Conservation (phyloP, 345 rosid genomes). For the Triadica sebifera region DNA sequence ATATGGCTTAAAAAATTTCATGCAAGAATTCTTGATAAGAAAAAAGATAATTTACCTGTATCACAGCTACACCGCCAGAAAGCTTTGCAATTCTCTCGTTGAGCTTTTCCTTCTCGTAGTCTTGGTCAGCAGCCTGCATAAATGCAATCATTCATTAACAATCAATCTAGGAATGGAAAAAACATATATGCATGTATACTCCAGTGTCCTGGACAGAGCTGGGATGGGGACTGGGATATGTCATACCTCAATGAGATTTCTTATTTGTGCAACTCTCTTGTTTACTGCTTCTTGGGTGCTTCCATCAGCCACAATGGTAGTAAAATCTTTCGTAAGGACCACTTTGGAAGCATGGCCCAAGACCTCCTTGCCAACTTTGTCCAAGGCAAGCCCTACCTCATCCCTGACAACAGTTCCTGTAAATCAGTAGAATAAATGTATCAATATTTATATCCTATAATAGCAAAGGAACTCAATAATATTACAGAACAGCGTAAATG, state of each 20-base stretch:
- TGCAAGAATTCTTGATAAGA: neutral
- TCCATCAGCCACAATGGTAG: constrained; percentile 95
- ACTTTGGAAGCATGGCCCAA: constrained; percentile 88
- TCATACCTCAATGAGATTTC: constrained; percentile 77
- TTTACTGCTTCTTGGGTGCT: constrained; percentile 92
- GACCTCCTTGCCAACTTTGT: constrained; percentile 91
- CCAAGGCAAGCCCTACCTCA: constrained; percentile 92
- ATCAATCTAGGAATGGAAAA: neutral
- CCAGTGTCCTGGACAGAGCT: no score
- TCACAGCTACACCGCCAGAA: constrained; percentile 37
- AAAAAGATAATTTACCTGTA: constrained; percentile 22
- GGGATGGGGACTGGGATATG: neutral
- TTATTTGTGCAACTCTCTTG: constrained; percentile 90
- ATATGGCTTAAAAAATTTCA: neutral
- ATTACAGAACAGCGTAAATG: neutral
- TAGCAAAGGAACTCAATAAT: neutral
- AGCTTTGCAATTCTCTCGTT: constrained; percentile 91
- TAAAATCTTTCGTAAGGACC: constrained; percentile 87
- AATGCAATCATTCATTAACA: neutral
- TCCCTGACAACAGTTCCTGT: constrained; percentile 89
- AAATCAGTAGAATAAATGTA: neutral
- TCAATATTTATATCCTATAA: neutral
- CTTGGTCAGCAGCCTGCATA: constrained; percentile 81
- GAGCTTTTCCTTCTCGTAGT: constrained; percentile 89
- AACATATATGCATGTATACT: neutral